Evolutionary conservation across 225 moss, liverwort and hornwort genomes (phyloP), one percentile per base, ranked within the genome.

Genomic region (Physcomitrium patens): DNA sequence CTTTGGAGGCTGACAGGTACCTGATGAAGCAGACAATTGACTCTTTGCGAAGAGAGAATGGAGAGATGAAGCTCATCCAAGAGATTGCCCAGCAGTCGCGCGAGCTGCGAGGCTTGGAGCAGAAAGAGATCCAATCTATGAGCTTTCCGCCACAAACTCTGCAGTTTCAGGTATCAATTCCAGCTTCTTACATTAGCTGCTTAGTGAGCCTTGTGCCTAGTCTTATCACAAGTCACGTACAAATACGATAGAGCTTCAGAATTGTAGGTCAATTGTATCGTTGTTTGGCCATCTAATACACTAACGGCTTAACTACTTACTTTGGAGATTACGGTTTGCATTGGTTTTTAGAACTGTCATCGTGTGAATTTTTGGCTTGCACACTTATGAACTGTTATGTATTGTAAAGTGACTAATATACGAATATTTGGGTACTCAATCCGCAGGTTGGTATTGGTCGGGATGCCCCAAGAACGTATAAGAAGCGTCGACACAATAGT

Each of bases 1-100:
- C 69, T 24, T 62, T 93, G 66, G 93, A 93, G 80, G 81, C 82
- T 60, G 89, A 93, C 75, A 82, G 89, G 76, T 82, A 91, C 73
- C 41, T 81, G 44, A 91, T 91, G 91, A 84, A 84, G 82, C 77
- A 84, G 68, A 88, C 93, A 8, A 91, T 91, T 74, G 71, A 77
- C 49, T 79, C 89, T 58, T 77, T 91, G 60, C 81, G 76, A 81
- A 63, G 72, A 75, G 91, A 91, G 69, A 89, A 91, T 77, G 86
- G 86, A 67, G 87, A 93, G 48, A 89, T 82, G 86, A 87, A 89
- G 80, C 69, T 89, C 51, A 80, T 91, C 44, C 89, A 83, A 71
- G 91, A 86, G 63, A 86, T 89, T 64, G 80, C 91, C 41, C 89
- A 91, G 73, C 91, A 91, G 62, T 71, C 86, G 67, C 68, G 77